Conservation (phyloP, 768 basidiomycete species). For the Exidia glandulosa region DNA sequence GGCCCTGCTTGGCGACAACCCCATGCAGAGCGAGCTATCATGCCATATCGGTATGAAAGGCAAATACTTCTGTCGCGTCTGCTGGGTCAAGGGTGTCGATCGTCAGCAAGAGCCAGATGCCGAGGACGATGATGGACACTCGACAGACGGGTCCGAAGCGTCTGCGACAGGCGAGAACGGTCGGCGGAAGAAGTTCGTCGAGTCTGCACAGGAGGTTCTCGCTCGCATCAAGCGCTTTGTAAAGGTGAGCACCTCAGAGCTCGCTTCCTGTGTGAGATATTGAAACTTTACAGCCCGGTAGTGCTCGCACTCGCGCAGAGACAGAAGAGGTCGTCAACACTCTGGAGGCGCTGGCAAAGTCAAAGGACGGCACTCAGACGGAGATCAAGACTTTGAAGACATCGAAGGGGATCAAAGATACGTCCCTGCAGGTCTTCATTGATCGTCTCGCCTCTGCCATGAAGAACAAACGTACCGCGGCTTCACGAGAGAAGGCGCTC, state of each 20-base stretch:
- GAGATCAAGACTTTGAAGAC: constrained; percentile 8
- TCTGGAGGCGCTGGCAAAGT: constrained; percentile 22
- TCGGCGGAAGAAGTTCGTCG: no score
- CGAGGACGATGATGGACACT: no score
- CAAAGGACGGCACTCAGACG: constrained; percentile 17
- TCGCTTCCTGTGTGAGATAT: no score
- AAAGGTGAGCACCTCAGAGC: no score
- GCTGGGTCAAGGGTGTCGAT: constrained; percentile 11
- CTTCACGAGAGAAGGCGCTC: no score
- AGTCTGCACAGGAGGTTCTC: no score
- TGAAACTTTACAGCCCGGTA: no score
- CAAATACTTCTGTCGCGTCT: constrained; percentile 13
- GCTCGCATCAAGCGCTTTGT: no score
- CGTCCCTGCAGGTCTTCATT: constrained; percentile 28
- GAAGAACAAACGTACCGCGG: not conserved
- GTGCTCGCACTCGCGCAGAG: no score
- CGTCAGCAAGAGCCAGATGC: not conserved
- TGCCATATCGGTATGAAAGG: constrained; percentile 10
- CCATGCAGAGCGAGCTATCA: constrained; percentile 10
- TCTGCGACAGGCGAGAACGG: no score
- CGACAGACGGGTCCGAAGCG: no score
- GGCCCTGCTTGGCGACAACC: constrained; percentile 13
- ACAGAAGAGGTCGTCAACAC: constrained; percentile 9
- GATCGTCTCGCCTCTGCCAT: constrained; percentile 9
- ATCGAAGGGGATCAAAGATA: constrained; percentile 21